Base-by-base conservation (phyloP, 202 grass and related monocot genomes). In the Elaeis oleifera region DNA sequence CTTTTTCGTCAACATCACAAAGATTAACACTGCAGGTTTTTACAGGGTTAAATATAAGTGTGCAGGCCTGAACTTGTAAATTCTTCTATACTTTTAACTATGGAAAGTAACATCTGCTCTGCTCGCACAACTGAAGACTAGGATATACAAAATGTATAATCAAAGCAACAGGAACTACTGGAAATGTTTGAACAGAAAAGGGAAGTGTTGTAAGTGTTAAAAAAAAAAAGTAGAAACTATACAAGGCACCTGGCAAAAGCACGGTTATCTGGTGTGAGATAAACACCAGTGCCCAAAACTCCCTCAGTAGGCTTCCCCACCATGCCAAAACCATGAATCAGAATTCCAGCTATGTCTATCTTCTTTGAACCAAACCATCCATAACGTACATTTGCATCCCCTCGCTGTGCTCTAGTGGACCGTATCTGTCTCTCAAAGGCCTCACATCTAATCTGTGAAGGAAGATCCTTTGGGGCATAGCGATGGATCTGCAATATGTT, bases 1-100 rank as follows among this genome's bases (percentile, higher is more conserved):
- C 83, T 83, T 95, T 95, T 84, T 87, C 75, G 66, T 90, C 86
- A 87, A 87, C 80, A 90, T 90, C 90, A 73, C 86, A 90, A 79
- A 80, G 80, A 78, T 85, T 85, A 5, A 90, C 80, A 36, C 90
- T 90, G 74, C 14, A 59, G 3, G 16, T 27, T 17, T 58, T 59
- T 3, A 24, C 11, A 59, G 17, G 14, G 17, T 22, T 48, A 27
- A 69, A 49, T 75, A 54, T 6, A 50, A 58, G 23, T 18, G 8
- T 44, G 36, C 36, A 13, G 36, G 8, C 36, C 36, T 13, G 36
- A 44, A 44, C 36, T 44, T 13, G 11, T 13, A 13, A 13, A 44
- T 44, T 44, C 36, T 13, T 44, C 11, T 14, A 44, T 44, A 44
- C 11, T 14, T 44, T 13, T 13, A 9, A 44, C 36, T 14, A 44